A percentile compares a stretch with the other conserved stretches of the same genome.
Evolutionary conservation across 225 moss, liverwort and hornwort species (phyloP).

Genomic region (Climacium dendroides): DNA sequence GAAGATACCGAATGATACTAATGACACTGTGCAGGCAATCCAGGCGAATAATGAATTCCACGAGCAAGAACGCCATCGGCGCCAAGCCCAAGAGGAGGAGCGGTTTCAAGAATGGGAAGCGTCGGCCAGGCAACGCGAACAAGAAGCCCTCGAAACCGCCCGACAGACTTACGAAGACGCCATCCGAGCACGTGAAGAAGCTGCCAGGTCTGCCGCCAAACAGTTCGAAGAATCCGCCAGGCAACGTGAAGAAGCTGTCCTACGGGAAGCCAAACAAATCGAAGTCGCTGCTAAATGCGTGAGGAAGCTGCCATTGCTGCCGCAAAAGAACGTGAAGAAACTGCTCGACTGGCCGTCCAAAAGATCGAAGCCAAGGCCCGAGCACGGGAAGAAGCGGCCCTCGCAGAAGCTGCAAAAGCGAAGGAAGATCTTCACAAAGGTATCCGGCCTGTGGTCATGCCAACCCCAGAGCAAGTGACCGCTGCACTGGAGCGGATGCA

Average conservation of each 20-base stretch:
- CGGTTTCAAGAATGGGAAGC: neutral
- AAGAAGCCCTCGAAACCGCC: neutral
- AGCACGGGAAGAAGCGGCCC: neutral
- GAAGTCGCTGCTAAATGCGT: neutral
- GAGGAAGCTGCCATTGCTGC: neutral
- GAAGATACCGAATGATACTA: neutral
- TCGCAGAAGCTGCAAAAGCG: neutral
- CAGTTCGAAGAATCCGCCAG: no score
- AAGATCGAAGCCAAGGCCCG: neutral
- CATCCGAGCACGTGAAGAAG: neutral
- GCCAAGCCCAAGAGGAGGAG: neutral
- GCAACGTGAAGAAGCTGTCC: neutral
- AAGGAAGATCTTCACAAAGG: neutral
- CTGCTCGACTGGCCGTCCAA: neutral
- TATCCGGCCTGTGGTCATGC: neutral
- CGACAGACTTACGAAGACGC: neutral
- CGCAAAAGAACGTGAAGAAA: neutral
- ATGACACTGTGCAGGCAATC: neutral
- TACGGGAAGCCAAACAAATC: neutral
- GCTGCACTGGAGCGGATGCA: neutral
- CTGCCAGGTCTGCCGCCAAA: no score
- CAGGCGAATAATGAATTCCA: neutral
- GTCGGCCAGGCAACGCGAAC: neutral
- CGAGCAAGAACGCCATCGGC: neutral
- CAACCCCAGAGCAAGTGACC: neutral